These are phyloP conservation scores for Cruciata laevipes DNA, from an alignment of 257 asterid genomes.

Conservation along the genomic window DNA sequence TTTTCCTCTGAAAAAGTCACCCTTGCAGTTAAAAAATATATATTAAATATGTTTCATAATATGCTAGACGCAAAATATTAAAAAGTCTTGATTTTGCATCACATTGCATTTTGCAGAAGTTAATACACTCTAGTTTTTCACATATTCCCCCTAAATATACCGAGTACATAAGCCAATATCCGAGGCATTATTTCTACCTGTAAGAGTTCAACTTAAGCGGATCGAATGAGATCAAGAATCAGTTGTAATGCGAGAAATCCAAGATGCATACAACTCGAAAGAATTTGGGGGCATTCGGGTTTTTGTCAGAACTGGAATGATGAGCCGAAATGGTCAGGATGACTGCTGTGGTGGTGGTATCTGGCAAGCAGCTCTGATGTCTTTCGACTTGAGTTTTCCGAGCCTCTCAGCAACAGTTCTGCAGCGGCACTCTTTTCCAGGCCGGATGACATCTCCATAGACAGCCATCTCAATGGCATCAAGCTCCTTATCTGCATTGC, in stretches of 20 bases:
- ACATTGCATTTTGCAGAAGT: neutral
- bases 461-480: slow-evolving; percentile 90
- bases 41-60: too few species aligned
- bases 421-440: slow-evolving; percentile 89
- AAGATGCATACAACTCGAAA: neutral
- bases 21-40: neutral
- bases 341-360: slow-evolving; percentile 32
- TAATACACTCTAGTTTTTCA: too few species aligned
- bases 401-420: slow-evolving; percentile 85
- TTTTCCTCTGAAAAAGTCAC: neutral
- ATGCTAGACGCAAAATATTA: neutral
- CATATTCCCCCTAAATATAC: neutral
- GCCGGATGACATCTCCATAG: slow-evolving; percentile 86
- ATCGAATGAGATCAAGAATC: neutral
- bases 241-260: neutral
- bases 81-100: neutral
- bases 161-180: too few species aligned
- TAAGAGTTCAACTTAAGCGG: too few species aligned
- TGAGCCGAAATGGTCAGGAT: too few species aligned
- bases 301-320: neutral
- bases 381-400: slow-evolving; percentile 67
- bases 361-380: slow-evolving; percentile 53
- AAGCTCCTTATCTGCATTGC: slow-evolving; percentile 68
- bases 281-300: neutral
- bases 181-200: too few species aligned